Evolutionary conservation across 495 filamentous ascomycete genomes (phyloP), one percentile per base, ranked within the genome.

Genomic region (Pseudotulostoma volvatum): DNA sequence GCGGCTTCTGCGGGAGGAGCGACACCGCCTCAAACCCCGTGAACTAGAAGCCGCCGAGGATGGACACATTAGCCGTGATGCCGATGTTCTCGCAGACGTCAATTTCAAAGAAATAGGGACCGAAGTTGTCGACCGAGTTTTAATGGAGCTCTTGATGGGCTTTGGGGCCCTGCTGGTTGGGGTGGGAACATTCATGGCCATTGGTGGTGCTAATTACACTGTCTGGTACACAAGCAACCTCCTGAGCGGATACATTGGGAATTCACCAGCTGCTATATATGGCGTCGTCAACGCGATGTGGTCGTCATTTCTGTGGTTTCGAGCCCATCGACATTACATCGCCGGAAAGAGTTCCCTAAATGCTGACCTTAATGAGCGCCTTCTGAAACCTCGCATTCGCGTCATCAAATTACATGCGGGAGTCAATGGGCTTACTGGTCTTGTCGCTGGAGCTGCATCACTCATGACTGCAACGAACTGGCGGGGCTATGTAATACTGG

Each of bases 161-260:
- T 38, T 56, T 3, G 66, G 68, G 1, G 57, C 63, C 1, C 9
- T 70, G 1, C 41, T 68, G 2, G 68, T 71, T 1, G 65, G 66
- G 1, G 47, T 60, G 3, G 67, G 67, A 0, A 70, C 67, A 3
- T 42, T 64, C 36, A 61, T 71, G 61, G 67, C 67, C 0, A 70
- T 70, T 14, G 60, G 50, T 2, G 67, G 67, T 4, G 61, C 55
- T 1, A 44, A 70, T 34, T 64, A 25, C 0, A 33, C 15, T 0
- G 49, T 70, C 5, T 70, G 49, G 30, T 31, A 51, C 1, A 55
- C 60, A 3, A 68, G 64, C 40, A 70, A 71, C 33, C 45, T 68
- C 2, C 45, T 71, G 0, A 68, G 66, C 0, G 67, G 67, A 5
- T 69, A 64, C 34, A 53, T 71, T 21, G 59, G 66, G 0, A 70